These are phyloP conservation scores for Tylopilus vinaceipallidus DNA, from an alignment of 768 basidiomycete genomes.

Conservation along the genomic window DNA sequence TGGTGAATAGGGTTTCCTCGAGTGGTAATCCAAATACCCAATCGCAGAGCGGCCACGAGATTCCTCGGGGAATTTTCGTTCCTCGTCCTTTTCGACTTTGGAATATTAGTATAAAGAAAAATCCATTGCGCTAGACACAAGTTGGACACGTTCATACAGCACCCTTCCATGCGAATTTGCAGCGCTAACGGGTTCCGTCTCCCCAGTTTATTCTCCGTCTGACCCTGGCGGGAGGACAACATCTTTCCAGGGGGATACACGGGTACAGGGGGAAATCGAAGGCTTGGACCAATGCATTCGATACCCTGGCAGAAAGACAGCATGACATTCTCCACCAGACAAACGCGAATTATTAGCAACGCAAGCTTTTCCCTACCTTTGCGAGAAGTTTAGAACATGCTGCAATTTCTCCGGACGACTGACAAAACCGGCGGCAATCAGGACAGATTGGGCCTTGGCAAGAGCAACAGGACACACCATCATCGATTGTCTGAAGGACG, in stretches of 20 bases:
- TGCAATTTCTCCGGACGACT: conserved; percentile 66
- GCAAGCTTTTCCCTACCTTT: conserved; percentile 58
- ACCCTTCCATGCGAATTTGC: neutral
- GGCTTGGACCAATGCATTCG: conserved; percentile 60
- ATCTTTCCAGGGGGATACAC: conserved; percentile 55
- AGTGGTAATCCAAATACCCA: neutral
- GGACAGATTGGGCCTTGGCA: conserved; percentile 52
- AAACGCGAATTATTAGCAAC: conserved; percentile 59
- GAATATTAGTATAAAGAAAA: neutral
- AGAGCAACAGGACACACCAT: conserved; percentile 51
- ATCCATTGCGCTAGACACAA: neutral
- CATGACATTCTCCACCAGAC: conserved; percentile 55
- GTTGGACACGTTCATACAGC: conserved; percentile 6
- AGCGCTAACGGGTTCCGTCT: conserved; percentile 42
- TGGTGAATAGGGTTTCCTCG: conserved; percentile 23
- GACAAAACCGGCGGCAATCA: conserved; percentile 73
- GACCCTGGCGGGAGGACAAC: conserved; percentile 42
- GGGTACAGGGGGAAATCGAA: conserved; percentile 53
- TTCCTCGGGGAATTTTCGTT: conserved; percentile 7
- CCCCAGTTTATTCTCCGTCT: conserved; percentile 53
- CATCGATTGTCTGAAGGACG: conserved; percentile 50
- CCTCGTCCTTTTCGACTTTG: neutral
- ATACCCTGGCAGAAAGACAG: conserved; percentile 57
- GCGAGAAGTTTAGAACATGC: conserved; percentile 53
- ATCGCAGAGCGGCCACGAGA: neutral